phyloP scores from a whole-genome alignment of 2,329 filamentous ascomycete genomes.

The Arthrobotrys pseudoclavata region DNA sequence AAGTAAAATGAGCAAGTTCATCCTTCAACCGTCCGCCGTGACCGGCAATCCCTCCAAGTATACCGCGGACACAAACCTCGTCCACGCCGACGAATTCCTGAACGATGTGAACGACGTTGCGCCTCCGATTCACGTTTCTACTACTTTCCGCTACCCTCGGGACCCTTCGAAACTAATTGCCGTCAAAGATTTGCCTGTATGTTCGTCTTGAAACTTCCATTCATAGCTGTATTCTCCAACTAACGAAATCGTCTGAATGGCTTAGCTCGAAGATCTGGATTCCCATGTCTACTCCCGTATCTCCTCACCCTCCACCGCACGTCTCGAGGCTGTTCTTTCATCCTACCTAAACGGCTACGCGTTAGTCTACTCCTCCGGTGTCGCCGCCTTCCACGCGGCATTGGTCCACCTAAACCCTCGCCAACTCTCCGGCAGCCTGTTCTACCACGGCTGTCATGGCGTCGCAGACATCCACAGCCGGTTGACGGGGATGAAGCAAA shows the following conservation, averaged over 20 bases:
- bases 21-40: conserved; percentile 32
- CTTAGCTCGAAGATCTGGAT: conserved; percentile 66
- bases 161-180: conserved; percentile 77
- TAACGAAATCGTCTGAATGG: too few species aligned
- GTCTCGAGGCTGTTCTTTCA: conserved; percentile 85
- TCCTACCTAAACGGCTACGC: conserved; percentile 78
- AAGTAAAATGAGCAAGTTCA: conserved; percentile 51
- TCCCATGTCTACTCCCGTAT: conserved; percentile 87
- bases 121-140: conserved; percentile 89
- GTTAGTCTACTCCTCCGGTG: conserved; percentile 85
- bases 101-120: conserved; percentile 79
- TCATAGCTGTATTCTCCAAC: conserved; percentile 66
- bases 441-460: conserved; percentile 95
- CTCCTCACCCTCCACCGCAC: conserved; percentile 82
- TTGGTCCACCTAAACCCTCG: conserved; percentile 86
- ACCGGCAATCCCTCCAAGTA: neutral
- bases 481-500: conserved; percentile 79
- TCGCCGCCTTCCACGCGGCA: conserved; percentile 88
- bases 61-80: conserved; percentile 30
- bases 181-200: conserved; percentile 63
- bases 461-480: conserved; percentile 81
- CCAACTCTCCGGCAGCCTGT: conserved; percentile 83
- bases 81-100: conserved; percentile 82
- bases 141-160: conserved; percentile 84
- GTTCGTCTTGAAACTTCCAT: neutral